Evolutionary conservation across 176 grass and related monocot genomes (phyloP).

Genomic region (Aegilops umbellulata): DNA sequence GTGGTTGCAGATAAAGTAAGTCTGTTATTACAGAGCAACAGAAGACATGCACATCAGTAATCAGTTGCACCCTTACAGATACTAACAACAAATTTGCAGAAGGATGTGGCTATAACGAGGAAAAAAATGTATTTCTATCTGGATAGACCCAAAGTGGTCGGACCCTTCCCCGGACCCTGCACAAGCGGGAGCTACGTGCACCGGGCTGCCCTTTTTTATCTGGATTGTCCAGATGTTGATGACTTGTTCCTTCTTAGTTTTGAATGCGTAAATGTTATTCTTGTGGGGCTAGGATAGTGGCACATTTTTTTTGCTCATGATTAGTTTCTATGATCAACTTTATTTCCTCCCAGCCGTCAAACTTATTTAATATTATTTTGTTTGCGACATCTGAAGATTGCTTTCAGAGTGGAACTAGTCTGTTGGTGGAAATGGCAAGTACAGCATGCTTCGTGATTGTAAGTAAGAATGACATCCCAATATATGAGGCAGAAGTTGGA

Average conservation of each 20-base stretch:
- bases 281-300: neutral
- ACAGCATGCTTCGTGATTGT: conserved; percentile 89
- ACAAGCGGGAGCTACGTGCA: too few species aligned
- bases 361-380: neutral
- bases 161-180: too few species aligned
- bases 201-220: too few species aligned
- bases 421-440: conserved; percentile 58
- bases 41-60: neutral
- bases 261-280: neutral
- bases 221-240: neutral
- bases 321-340: neutral
- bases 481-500: conserved; percentile 90
- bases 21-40: neutral
- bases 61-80: neutral
- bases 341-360: neutral
- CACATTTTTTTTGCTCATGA: neutral
- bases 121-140: too few species aligned
- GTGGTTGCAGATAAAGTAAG: neutral
- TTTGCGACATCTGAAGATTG: conserved; percentile 16
- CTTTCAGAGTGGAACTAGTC: neutral
- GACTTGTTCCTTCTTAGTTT: neutral
- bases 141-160: too few species aligned
- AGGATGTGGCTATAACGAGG: neutral
- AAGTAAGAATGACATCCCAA: conserved; percentile 81
- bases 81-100: neutral